These are phyloP conservation scores for Myxozyma udenii DNA, from an alignment of 805 yeast genomes.

Conservation along the genomic window DNA sequence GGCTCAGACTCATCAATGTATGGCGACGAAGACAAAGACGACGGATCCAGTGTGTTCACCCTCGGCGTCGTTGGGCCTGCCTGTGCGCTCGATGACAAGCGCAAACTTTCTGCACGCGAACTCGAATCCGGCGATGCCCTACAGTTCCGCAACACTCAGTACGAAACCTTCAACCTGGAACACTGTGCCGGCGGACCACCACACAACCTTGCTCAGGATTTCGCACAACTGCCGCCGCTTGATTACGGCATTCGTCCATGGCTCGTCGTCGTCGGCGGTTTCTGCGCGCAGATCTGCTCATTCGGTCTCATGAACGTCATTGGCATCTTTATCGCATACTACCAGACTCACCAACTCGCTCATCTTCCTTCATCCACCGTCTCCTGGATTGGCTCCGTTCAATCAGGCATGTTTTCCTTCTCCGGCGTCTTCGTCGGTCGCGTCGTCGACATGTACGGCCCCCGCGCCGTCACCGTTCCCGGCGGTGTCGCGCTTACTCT, in stretches of 20 bases:
- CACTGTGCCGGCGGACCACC: too few species aligned
- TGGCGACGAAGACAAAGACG: too few species aligned
- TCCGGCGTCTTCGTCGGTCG: slow-evolving; percentile 26
- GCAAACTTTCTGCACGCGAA: too few species aligned
- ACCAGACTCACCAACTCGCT: slow-evolving; percentile 21
- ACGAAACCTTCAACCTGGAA: too few species aligned
- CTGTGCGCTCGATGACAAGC: background rate
- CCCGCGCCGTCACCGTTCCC: slow-evolving; percentile 29
- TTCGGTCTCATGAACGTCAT: slow-evolving; percentile 49
- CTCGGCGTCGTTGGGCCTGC: background rate
- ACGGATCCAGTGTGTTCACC: background rate
- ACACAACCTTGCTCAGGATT: too few species aligned
- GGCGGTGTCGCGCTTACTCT: slow-evolving; percentile 32
- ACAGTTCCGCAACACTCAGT: too few species aligned
- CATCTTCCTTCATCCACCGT: slow-evolving; percentile 15
- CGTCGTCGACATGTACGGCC: slow-evolving; percentile 27
- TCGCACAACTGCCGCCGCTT: slow-evolving; percentile 3
- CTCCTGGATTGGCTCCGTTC: slow-evolving; percentile 29
- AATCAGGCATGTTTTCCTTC: slow-evolving; percentile 15
- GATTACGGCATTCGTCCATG: slow-evolving; percentile 39
- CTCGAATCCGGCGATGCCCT: too few species aligned
- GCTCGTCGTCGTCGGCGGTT: slow-evolving; percentile 53
- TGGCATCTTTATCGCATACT: slow-evolving; percentile 25
- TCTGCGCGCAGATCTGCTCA: slow-evolving; percentile 54
- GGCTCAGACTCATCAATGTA: background rate